These are phyloP conservation scores for Sclerotinia glacialis DNA, from an alignment of 2,329 filamentous ascomycete genomes.

Conservation along the genomic window DNA sequence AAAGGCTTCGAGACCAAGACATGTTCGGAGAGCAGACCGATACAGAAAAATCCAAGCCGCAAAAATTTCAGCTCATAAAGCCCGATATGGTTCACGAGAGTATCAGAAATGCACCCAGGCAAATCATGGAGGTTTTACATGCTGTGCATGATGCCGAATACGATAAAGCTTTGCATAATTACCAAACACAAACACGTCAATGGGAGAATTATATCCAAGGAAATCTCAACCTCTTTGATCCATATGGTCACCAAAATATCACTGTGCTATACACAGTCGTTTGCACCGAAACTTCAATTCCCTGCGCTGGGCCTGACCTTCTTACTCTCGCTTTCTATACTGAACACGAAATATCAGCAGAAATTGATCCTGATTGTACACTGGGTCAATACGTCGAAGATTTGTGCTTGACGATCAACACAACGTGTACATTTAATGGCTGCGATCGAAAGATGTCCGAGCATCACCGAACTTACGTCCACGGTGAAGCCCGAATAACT, in stretches of 20 bases:
- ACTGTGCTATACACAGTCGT: conserved; percentile 91
- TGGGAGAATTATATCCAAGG: conserved; percentile 95
- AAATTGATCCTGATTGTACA: conserved; percentile 81
- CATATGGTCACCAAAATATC: conserved; percentile 93
- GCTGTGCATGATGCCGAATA: conserved; percentile 97
- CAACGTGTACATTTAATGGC: conserved; percentile 76
- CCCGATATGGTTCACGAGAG: conserved; percentile 93
- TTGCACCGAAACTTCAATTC: conserved; percentile 89
- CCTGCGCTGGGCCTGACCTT: conserved; percentile 87
- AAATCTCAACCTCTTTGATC: conserved; percentile 86
- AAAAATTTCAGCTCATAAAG: conserved; percentile 85
- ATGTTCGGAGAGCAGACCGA: conserved; percentile 53
- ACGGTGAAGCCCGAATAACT: conserved; percentile 90
- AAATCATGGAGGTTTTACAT: conserved; percentile 89
- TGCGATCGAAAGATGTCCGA: conserved; percentile 88
- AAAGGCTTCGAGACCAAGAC: conserved; percentile 76
- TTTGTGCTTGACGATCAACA: conserved; percentile 71
- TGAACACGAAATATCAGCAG: conserved; percentile 66
- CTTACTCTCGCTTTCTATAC: conserved; percentile 91
- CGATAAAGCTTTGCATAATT: conserved; percentile 89
- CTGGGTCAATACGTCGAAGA: conserved; percentile 95
- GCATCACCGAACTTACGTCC: conserved; percentile 94
- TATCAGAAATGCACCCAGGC: conserved; percentile 73
- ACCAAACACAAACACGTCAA: conserved; percentile 88
- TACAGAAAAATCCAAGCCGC: conserved; percentile 60